A percentile compares a stretch with the other conserved stretches of the same genome.
These are phyloP conservation scores for Ophioceras dolichostomum DNA, from an alignment of 2,329 filamentous ascomycete genomes.

Conservation along the genomic window DNA sequence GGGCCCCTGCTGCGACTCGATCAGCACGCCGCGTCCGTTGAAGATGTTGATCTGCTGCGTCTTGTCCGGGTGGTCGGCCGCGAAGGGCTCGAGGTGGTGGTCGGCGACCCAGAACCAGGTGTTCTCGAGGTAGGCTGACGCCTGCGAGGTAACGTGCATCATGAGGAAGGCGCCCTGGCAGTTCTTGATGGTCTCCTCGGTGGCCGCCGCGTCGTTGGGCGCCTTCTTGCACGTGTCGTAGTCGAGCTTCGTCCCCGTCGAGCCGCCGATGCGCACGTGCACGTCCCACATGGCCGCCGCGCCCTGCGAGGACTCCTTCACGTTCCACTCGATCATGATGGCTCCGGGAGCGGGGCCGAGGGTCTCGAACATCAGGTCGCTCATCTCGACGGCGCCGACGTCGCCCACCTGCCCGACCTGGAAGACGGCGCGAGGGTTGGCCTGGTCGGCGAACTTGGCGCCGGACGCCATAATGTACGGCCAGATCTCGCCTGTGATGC, in stretches of 20 bases:
- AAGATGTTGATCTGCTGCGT: conserved; percentile 64
- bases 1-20: conserved; percentile 62
- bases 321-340: conserved; percentile 86
- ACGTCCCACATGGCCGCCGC: conserved; percentile 82
- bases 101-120: conserved; percentile 85
- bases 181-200: conserved; percentile 41
- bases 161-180: conserved; percentile 67
- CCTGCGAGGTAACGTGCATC: conserved; percentile 50
- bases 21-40: conserved; percentile 72
- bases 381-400: conserved; percentile 71
- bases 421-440: conserved; percentile 72
- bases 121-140: conserved; percentile 70
- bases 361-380: conserved; percentile 76
- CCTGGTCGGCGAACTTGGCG: conserved; percentile 55
- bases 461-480: conserved; percentile 79
- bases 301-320: conserved; percentile 54
- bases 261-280: conserved; percentile 88
- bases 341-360: conserved; percentile 74
- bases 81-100: conserved; percentile 68
- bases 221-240: conserved; percentile 70
- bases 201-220: conserved; percentile 33
- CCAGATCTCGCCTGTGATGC: conserved; percentile 87
- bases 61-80: conserved; percentile 35
- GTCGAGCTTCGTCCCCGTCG: conserved; percentile 72
- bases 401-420: conserved; percentile 72